Percentiles rank a stretch among this genome's conserved stretches.
Evolutionary conservation across 306 rosid genomes (phyloP).

Genomic region (Phaseolus lunatus): DNA sequence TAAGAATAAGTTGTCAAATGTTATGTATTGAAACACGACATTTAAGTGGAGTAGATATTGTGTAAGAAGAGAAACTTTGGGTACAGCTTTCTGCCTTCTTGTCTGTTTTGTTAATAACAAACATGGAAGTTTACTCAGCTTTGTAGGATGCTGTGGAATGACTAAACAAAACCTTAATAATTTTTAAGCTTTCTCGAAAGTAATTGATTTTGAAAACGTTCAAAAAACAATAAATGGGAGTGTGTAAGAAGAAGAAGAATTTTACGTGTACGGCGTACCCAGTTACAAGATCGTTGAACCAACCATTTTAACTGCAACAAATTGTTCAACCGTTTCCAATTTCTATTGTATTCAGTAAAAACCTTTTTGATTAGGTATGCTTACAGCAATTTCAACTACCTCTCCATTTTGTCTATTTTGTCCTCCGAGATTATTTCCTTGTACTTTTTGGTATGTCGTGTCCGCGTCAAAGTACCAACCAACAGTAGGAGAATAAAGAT

Average conservation of each 20-base stretch:
- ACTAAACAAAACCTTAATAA: neutral
- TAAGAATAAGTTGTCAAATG: too few species aligned
- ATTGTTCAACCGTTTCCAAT: slow-evolving; percentile 7
- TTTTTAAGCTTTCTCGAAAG: neutral
- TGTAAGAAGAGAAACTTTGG: too few species aligned
- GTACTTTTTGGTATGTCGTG: slow-evolving; percentile 20
- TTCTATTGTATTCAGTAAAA: neutral
- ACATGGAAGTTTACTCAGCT: neutral
- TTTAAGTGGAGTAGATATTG: too few species aligned
- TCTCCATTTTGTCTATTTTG: neutral
- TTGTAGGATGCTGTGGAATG: too few species aligned
- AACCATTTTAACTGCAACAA: slow-evolving; percentile 22
- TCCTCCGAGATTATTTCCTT: neutral
- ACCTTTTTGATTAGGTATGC: neutral
- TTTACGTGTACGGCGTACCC: neutral
- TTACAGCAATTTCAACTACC: neutral
- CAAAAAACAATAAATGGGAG: too few species aligned
- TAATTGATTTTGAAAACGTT: neutral
- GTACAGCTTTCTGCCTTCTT: too few species aligned
- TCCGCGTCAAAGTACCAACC: neutral
- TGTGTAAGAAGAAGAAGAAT: too few species aligned
- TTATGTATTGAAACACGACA: too few species aligned
- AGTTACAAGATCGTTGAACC: slow-evolving; percentile 1
- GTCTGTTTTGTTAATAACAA: too few species aligned
- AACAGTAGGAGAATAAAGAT: neutral